Percentiles rank a stretch among this genome's conserved stretches.
These are phyloP conservation scores for Aureobasidium namibiae DNA, from an alignment of 2,329 filamentous ascomycete species.

Conservation along the genomic window DNA sequence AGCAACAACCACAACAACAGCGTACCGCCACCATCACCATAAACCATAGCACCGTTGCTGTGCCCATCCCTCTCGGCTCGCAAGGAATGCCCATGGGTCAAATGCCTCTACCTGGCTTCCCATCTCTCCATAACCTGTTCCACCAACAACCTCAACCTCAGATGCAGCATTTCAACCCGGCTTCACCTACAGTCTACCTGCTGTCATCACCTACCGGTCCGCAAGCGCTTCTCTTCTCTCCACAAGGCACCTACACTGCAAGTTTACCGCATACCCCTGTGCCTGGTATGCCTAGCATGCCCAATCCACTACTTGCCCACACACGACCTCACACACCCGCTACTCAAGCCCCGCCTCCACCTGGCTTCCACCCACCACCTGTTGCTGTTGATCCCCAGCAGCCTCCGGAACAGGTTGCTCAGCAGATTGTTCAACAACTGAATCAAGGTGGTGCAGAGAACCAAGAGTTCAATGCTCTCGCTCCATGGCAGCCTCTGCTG, in stretches of 20 bases:
- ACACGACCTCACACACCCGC: neutral
- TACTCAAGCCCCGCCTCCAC: neutral
- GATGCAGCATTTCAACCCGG: constrained; percentile 16
- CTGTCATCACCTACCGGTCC: constrained; percentile 38
- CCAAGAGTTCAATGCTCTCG: constrained; percentile 9
- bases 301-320: neutral
- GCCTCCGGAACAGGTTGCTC: neutral
- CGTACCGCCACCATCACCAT: neutral
- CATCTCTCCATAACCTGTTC: neutral
- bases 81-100: neutral
- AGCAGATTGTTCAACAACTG: neutral
- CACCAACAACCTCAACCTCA: neutral
- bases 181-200: constrained; percentile 27
- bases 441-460: neutral
- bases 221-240: constrained; percentile 36
- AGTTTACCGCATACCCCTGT: neutral
- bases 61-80: neutral
- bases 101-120: constrained; percentile 4
- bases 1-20: neutral
- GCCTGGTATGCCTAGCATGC: neutral
- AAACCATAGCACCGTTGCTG: constrained; percentile 3
- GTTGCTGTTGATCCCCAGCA: neutral
- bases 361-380: neutral
- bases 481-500: constrained; percentile 28
- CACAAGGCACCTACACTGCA: constrained; percentile 25